Percentiles rank a stretch among this genome's conserved stretches.
phyloP scores from a whole-genome alignment of 75 land plant species.

The Isoetes taiwanensis region DNA sequence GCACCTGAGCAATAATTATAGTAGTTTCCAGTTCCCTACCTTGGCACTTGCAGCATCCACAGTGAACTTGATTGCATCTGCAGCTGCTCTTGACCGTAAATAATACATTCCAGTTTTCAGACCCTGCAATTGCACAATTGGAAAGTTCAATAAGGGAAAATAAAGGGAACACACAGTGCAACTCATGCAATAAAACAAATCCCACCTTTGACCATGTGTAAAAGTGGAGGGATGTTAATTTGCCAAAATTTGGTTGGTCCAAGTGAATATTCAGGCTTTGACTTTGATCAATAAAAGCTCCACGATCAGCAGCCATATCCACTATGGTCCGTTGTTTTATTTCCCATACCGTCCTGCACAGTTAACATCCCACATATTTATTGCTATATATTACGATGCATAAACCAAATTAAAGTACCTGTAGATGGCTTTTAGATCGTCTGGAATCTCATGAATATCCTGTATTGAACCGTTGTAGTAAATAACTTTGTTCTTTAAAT shows the following conservation, averaged over 20 bases:
- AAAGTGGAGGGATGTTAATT: slow-evolving; percentile 1
- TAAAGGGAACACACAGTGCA: too few relatives aligned
- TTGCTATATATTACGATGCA: not conserved
- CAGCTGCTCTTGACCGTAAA: too few relatives aligned
- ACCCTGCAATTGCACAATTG: too few relatives aligned
- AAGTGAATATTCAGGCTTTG: slow-evolving; percentile 6
- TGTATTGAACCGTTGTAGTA: slow-evolving; percentile 76
- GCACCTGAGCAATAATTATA: too few relatives aligned
- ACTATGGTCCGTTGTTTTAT: slow-evolving; percentile 79
- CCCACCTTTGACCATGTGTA: slow-evolving; percentile 9
- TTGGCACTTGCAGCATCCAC: too few relatives aligned
- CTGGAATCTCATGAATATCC: slow-evolving; percentile 52
- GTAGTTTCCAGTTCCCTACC: too few relatives aligned
- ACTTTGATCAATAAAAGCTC: slow-evolving; percentile 23
- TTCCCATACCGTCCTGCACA: slow-evolving; percentile 91
- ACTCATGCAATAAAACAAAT: too few relatives aligned
- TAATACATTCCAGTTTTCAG: too few relatives aligned
- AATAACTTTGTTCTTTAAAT: slow-evolving; percentile 69
- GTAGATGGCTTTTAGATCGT: slow-evolving; percentile 59
- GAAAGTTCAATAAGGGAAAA: too few relatives aligned
- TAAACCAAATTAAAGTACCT: slow-evolving; percentile 20
- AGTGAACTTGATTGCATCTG: too few relatives aligned
- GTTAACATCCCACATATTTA: not conserved
- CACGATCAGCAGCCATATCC: slow-evolving; percentile 96
- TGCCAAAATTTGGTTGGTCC: not conserved